These are phyloP conservation scores for Leccinum disarticulatum DNA, from an alignment of 768 basidiomycete species.

Conservation along the genomic window DNA sequence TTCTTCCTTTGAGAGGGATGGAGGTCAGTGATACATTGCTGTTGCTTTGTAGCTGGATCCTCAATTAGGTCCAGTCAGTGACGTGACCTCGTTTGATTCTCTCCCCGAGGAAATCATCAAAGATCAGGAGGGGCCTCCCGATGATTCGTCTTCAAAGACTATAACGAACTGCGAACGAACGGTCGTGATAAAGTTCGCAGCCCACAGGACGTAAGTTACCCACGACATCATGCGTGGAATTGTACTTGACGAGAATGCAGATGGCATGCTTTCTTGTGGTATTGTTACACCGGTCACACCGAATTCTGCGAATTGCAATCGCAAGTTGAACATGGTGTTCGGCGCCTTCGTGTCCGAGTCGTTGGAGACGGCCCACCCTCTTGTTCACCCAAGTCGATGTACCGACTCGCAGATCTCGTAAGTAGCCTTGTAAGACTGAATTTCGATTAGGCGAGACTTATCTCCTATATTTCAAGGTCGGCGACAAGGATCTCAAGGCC, in stretches of 20 bases:
- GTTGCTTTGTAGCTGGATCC: not conserved
- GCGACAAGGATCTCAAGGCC: slow-evolving; percentile 17
- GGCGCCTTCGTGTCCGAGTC: not conserved
- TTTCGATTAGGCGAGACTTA: no score
- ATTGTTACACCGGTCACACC: slow-evolving; percentile 23
- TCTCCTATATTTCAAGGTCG: slow-evolving; percentile 8
- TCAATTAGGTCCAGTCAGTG: slow-evolving; percentile 12
- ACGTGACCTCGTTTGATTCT: not conserved
- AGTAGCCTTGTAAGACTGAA: not conserved
- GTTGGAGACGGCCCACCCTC: slow-evolving; percentile 5
- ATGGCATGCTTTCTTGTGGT: slow-evolving; percentile 28
- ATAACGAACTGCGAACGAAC: not conserved
- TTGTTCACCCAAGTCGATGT: slow-evolving; percentile 40
- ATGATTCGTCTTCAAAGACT: not conserved
- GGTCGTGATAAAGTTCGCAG: slow-evolving; percentile 13
- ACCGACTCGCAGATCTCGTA: slow-evolving; percentile 35
- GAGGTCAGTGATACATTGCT: slow-evolving; percentile 1
- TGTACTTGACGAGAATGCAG: slow-evolving; percentile 6
- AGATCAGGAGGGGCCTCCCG: not conserved
- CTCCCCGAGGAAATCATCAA: slow-evolving; percentile 10
- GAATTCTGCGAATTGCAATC: slow-evolving; percentile 14
- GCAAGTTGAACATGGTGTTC: slow-evolving; percentile 6
- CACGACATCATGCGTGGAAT: not conserved
- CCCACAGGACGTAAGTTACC: slow-evolving; percentile 14
- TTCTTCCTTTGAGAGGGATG: slow-evolving; percentile 11